Base-by-base conservation (phyloP, 257 asterid species). In the Coffea eugenioides region DNA sequence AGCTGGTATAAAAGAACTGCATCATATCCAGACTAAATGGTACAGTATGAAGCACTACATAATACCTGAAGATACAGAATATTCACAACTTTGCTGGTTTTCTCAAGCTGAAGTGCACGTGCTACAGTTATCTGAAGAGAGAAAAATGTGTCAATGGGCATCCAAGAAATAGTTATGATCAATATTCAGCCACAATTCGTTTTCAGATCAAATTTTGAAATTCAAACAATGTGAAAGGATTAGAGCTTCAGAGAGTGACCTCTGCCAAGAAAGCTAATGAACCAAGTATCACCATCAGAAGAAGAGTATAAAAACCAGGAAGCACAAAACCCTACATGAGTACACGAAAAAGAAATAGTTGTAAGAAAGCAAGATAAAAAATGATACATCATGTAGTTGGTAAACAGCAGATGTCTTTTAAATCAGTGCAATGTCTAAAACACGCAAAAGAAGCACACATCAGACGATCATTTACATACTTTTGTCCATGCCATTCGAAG, bases 91-190 rank as follows among this genome's bases (percentile, higher is more conserved):
- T 73, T 86, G 82, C 86, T 75, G 48, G 86, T 84, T 80, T 86
- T 86, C 80, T 86, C 89, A 45, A 86, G 88, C 86, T 86, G 87
- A 69, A 86, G 89, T 79, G 83, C 89, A 77, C 86, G 87, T 18
- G 89, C 89, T 59, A 82, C 74, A 71, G 87, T 79, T 67, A 84
- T 79, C 89, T 86, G 69, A 43, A 69, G 41, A 65, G 31, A 86
- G 72, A 46, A 67, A 81, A n/a, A n/a, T n/a, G n/a, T n/a, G n/a
- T 41, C n/a, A 69, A 57, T 65, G 49, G 1, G 16, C 8, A 18
- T 8, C 7, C 74, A 46, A 39, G 75, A 75, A 34, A 43, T 8
- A 13, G 54, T 1, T 49, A 67, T 64, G 56, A 67, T 71, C n/a
- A 49, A 76, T 18, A 20, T 12, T 52, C 56, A 51, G 59, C 5